Evolutionary conservation across 331 rosid genomes (phyloP).

Genomic region (Erythrophleum ivorense): DNA sequence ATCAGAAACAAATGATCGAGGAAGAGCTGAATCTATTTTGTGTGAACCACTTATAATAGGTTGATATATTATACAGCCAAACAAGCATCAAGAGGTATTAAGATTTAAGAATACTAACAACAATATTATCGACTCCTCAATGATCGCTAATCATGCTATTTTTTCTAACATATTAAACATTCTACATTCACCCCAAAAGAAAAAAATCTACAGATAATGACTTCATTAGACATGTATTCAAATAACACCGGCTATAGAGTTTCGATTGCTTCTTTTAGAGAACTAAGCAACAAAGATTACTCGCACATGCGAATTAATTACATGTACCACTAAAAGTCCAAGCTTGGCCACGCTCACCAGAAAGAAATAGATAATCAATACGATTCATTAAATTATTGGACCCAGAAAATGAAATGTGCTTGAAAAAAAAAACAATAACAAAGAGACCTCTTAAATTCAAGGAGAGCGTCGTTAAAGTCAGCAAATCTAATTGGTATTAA

Average conservation of each 20-base stretch:
- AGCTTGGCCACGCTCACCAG: background rate
- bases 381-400: background rate
- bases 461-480: background rate
- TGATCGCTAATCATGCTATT: constrained; percentile 5
- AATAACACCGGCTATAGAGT: constrained; percentile 12
- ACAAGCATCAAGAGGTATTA: constrained; percentile 26
- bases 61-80: constrained; percentile 3
- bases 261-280: background rate
- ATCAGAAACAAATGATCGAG: background rate
- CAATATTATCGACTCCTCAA: background rate
- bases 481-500: constrained; percentile 12
- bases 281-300: background rate
- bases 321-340: background rate
- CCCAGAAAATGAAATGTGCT: background rate
- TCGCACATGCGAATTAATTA: constrained; percentile 23
- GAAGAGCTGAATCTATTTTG: background rate
- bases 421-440: background rate
- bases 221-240: background rate
- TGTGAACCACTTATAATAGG: background rate
- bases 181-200: background rate
- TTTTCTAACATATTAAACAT: constrained; percentile 15
- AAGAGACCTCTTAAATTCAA: background rate
- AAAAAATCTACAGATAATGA: background rate
- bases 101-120: constrained; percentile 1
- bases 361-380: background rate